Base-by-base conservation (phyloP, 2,329 filamentous ascomycete genomes). In the Aspergillus amoenus region DNA sequence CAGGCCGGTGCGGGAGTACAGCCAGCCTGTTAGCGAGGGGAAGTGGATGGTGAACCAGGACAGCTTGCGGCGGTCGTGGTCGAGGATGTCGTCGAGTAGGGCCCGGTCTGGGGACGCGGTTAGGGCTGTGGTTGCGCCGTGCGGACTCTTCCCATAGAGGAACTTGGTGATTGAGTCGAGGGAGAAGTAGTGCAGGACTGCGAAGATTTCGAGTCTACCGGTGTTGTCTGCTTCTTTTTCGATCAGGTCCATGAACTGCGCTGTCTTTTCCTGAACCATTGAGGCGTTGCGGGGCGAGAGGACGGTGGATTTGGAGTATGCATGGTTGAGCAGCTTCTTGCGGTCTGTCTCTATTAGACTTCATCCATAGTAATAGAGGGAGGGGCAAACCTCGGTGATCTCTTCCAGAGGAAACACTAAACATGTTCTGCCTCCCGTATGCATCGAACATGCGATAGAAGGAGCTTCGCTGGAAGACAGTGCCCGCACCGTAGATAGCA, bases 161-260 rank as follows among this genome's bases (percentile, higher is more conserved):
- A 84, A 82, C 4, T 75, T 71, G 0, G 81, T 82, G 58, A 84
- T 83, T 49, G 70, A 76, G 64, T 84, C 81, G 12, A 84, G 70
- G 11, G 79, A 78, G 66, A 79, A 84, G 64, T 79, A 84, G 65
- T 84, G 81, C 21, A 84, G 67, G 50, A 72, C 79, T 2, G 65
- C 64, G 59, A 82, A 83, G 30, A 81, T 78, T 58, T 83, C 79
- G 1, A 50, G 30, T 3, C 32, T 44, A 24, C 72, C 70, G 3
- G 70, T 58, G 0, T 69, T 66, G 4, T 52, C 34, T n/a, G 68
- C 63, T 17, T 77, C 70, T 3, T 49, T 52, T 50, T 78, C 70
- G 17, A 82, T 51, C 9, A 82, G 64, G 0, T 71, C 43, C 54
- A n/a, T 37, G 34, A 37, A 37, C 34, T 37, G 34, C 9, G 12